phyloP scores from a whole-genome alignment of 257 asterid species.

The Paraleonurus japonicus region DNA sequence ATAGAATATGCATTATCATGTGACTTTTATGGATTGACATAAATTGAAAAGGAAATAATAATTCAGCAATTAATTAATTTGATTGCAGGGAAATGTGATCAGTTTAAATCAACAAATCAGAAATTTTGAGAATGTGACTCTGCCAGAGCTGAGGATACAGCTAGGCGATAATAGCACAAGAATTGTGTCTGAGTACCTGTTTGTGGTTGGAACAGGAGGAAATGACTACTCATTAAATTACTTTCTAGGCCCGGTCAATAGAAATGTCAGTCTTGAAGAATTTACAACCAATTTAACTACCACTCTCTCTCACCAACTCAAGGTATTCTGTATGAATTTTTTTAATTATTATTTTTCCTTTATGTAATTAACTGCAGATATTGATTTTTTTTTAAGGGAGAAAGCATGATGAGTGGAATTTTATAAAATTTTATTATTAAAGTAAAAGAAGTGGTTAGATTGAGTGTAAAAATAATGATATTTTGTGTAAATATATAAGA shows the following conservation, averaged over 20 bases:
- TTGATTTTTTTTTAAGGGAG: no score
- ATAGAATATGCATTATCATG: background rate
- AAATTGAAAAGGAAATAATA: background rate
- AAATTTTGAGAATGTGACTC: constrained; percentile 52
- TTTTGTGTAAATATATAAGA: no score
- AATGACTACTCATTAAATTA: constrained; percentile 71
- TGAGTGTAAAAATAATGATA: no score
- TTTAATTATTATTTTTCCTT: background rate
- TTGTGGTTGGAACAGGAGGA: constrained; percentile 75
- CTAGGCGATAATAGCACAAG: constrained; percentile 22
- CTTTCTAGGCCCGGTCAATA: constrained; percentile 35
- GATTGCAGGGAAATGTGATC: constrained; percentile 54
- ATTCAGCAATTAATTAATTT: background rate
- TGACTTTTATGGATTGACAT: background rate
- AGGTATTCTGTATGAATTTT: constrained; percentile 33
- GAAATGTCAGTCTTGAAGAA: constrained; percentile 43
- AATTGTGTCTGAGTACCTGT: constrained; percentile 40
- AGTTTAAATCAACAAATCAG: constrained; percentile 57
- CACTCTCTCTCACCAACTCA: constrained; percentile 47
- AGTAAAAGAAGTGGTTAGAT: no score
- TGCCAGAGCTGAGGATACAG: constrained; percentile 55
- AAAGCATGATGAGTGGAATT: no score
- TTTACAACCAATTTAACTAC: constrained; percentile 52
- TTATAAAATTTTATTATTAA: no score
- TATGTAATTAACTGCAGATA: background rate